Evolutionary conservation across 2,329 filamentous ascomycete species (phyloP).

Genomic region (Calcarisporium arbuscula): DNA sequence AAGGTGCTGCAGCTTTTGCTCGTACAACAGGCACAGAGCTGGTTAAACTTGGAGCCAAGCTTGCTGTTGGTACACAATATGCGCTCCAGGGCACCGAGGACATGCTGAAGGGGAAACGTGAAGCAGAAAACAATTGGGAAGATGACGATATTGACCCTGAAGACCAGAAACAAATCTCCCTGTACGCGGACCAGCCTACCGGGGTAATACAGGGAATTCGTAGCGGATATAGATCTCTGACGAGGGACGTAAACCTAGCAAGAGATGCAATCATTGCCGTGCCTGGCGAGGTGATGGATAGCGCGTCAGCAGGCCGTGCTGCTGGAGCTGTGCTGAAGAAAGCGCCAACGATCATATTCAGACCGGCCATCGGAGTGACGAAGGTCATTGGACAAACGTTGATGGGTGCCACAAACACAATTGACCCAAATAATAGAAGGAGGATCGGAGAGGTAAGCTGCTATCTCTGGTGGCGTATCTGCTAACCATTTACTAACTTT

Average conservation of each 20-base stretch:
- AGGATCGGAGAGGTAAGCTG: conserved; percentile 86
- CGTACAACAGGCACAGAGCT: conserved; percentile 90
- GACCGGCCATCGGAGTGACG: conserved; percentile 83
- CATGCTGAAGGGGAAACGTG: conserved; percentile 51
- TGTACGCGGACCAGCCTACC: conserved; percentile 91
- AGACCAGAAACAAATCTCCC: conserved; percentile 71
- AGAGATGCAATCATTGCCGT: conserved; percentile 92
- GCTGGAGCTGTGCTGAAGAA: conserved; percentile 71
- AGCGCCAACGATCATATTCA: conserved; percentile 87
- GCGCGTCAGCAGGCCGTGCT: conserved; percentile 71
- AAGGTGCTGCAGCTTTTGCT: conserved; percentile 83
- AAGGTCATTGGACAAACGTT: conserved; percentile 85
- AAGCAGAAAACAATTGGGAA: conserved; percentile 41
- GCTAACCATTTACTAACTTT: conserved; percentile 4
- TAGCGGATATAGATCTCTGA: conserved; percentile 74
- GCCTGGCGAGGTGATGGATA: conserved; percentile 85
- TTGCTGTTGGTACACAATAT: conserved; percentile 93
- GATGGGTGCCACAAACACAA: conserved; percentile 83
- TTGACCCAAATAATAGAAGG: conserved; percentile 76
- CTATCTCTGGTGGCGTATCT: neutral
- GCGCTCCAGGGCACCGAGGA: conserved; percentile 83
- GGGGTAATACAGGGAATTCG: conserved; percentile 81
- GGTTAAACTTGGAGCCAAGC: conserved; percentile 88
- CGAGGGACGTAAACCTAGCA: conserved; percentile 80
- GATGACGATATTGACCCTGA: conserved; percentile 60